Evolutionary conservation across 1,284 basidiomycete genomes (phyloP), one percentile per base, ranked within the genome.

Genomic region (Leccinum pachyderme): DNA sequence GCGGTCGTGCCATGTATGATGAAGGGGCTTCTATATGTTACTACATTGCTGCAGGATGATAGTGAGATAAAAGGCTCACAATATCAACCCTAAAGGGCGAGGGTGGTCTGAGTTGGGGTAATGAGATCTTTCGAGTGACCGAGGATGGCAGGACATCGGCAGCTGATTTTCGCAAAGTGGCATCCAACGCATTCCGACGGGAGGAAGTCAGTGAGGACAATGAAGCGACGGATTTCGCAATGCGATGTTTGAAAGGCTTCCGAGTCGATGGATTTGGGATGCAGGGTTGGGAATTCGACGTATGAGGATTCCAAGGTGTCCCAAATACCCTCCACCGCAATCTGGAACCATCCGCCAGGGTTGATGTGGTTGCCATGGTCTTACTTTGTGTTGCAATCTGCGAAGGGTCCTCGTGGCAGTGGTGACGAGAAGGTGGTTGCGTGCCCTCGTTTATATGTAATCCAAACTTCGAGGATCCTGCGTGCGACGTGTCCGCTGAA

Each of bases 1-100:
- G n/a, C n/a, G n/a, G n/a, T n/a, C n/a, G n/a, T n/a, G n/a, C n/a
- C 68, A 68, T 48, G 61, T 31, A 39, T 72, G 63, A 52, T 72
- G 66, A 44, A 69, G 61, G 18, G 66, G 69, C 70, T 68, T 51
- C 54, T 52, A 41, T 41, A 49, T 22, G 49, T 66, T 37, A 69
- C 31, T 49, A 24, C 44, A 54, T 49, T 48, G 50, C 39, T n/a
- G 35, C 44, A 18, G 24, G 49, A 27, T 33, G 22, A 29, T 11
- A 22, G 18, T 32, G 37, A 24, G 15, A 13, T 6, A 46, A 47
- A 7, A 35, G 7, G 48, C 66, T 65, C 55, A 68, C 66, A 39
- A 71, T 61, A 43, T 71, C 52, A 27, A 68, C 51, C 39, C 24
- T 55, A 6, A 72, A 55, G 3, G 70, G 69, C 2, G 69, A 71